Conservation (phyloP, 2,329 filamentous ascomycete species). For the Sporothrix globosa region DNA sequence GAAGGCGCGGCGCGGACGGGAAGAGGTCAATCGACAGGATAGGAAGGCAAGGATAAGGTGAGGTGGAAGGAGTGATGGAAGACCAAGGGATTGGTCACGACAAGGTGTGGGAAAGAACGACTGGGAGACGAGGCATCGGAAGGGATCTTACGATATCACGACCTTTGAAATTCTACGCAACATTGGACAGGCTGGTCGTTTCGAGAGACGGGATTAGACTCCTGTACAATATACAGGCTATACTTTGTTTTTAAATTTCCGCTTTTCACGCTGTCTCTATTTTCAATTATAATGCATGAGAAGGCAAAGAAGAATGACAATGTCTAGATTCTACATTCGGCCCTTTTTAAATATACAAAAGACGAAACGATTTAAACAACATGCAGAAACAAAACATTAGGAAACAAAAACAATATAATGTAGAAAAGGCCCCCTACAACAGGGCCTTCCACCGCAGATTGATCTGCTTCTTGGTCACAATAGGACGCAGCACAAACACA, state of each 20-base stretch:
- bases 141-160: constrained; percentile 18
- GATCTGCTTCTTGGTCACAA: constrained; percentile 75
- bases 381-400: neutral
- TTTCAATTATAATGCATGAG: neutral
- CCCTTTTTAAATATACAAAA: neutral
- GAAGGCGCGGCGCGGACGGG: neutral
- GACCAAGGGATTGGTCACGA: neutral
- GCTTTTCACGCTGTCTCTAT: neutral
- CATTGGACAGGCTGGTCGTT: neutral
- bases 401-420: neutral
- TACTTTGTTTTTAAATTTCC: neutral
- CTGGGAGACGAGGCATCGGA: neutral
- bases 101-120: neutral
- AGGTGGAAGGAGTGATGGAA: neutral
- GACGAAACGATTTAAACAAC: neutral
- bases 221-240: neutral
- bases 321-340: neutral
- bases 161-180: constrained; percentile 16
- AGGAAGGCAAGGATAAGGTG: neutral
- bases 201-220: constrained; percentile 9
- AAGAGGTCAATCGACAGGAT: neutral
- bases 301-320: neutral
- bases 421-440: constrained; percentile 35
- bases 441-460: constrained; percentile 62
- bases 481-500: constrained; percentile 76